phyloP scores from a whole-genome alignment of 2,329 filamentous ascomycete species.

The Bipolaris bicolor region DNA sequence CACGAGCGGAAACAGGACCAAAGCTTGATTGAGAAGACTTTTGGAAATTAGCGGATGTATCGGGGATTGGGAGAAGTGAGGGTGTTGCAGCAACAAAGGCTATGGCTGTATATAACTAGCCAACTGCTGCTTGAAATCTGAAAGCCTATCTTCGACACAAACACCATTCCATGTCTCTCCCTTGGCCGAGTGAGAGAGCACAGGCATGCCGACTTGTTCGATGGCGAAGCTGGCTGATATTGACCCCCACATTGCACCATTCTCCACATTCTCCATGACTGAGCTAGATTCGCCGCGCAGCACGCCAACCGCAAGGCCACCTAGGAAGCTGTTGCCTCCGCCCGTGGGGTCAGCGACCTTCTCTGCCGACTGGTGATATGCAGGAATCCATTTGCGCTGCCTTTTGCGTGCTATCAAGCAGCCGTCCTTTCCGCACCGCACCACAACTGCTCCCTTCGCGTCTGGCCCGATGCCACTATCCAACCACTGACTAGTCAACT shows the following conservation, averaged over 20 bases:
- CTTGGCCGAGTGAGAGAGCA: conserved; percentile 48
- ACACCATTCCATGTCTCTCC: conserved; percentile 58
- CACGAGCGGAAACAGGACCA: conserved; percentile 63
- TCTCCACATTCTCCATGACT: conserved; percentile 58
- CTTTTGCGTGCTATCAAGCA: conserved; percentile 60
- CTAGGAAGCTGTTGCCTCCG: conserved; percentile 88
- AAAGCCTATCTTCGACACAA: conserved; percentile 51
- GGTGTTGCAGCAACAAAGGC: conserved; percentile 19
- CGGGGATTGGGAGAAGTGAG: neutral
- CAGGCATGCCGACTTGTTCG: conserved; percentile 87
- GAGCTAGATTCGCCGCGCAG: conserved; percentile 58
- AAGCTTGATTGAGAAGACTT: conserved; percentile 23
- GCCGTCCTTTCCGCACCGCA: conserved; percentile 74
- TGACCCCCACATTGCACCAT: conserved; percentile 78
- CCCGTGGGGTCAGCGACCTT: conserved; percentile 90
- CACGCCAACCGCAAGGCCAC: conserved; percentile 64
- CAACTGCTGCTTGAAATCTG: conserved; percentile 50
- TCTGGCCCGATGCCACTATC: conserved; percentile 44
- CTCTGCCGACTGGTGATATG: conserved; percentile 65
- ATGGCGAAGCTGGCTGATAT: conserved; percentile 91
- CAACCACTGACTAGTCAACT: conserved; percentile 49
- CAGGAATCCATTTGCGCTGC: conserved; percentile 71
- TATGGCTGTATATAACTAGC: conserved; percentile 49
- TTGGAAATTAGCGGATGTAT: conserved; percentile 14
- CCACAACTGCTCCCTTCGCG: conserved; percentile 64